Conservation (phyloP, 306 rosid genomes). For the Quercus aquifolioides region DNA sequence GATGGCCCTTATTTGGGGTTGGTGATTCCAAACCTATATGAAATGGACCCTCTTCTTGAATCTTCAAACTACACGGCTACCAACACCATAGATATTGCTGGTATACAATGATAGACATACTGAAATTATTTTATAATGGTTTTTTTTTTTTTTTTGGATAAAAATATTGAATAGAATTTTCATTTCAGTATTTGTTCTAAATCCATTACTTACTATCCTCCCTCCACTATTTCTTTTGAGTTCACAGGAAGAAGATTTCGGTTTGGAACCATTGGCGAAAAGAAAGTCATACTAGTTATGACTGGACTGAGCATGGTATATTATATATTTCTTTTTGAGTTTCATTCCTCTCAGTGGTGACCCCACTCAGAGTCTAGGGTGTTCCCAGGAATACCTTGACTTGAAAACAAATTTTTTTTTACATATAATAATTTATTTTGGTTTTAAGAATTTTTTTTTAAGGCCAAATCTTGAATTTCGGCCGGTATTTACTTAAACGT, state of each 20-base stretch:
- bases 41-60: conserved; percentile 49
- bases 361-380: too few relatives aligned
- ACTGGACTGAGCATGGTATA: conserved; percentile 39
- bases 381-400: too few relatives aligned
- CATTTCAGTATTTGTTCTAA: too few relatives aligned
- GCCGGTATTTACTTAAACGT: too few relatives aligned
- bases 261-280: conserved; percentile 24
- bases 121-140: neutral
- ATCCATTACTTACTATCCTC: neutral
- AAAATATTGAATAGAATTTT: too few relatives aligned
- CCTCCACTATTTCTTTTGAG: neutral
- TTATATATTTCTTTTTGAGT: neutral
- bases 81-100: conserved; percentile 36
- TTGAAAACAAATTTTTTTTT: too few relatives aligned
- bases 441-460: too few relatives aligned
- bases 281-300: conserved; percentile 32
- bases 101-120: conserved; percentile 3
- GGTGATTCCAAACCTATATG: conserved; percentile 50
- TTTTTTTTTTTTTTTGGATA: too few relatives aligned
- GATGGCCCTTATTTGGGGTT: conserved; percentile 57
- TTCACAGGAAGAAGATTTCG: conserved; percentile 39
- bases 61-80: conserved; percentile 32
- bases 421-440: too few relatives aligned
- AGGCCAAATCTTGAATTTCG: too few relatives aligned
- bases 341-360: neutral